Conservation (phyloP, 495 filamentous ascomycete species). For the Beverwykella pulmonaria region DNA sequence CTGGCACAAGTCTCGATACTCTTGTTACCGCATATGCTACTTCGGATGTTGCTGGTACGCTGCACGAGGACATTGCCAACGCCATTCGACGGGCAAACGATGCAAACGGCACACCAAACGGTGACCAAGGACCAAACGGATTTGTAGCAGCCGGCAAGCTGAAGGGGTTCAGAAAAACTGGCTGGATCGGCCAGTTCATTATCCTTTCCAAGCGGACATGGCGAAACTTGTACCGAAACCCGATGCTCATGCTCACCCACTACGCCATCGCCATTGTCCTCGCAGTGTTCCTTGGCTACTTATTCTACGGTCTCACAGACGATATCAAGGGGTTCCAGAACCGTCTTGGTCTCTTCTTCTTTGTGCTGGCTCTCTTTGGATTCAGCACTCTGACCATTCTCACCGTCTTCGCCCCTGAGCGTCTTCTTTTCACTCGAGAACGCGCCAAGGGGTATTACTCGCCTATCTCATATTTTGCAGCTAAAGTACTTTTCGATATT, state of each 20-base stretch:
- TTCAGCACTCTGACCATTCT: constrained; percentile 94
- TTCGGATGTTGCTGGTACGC: constrained; percentile 76
- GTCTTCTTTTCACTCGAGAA: constrained; percentile 90
- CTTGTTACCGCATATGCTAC: constrained; percentile 72
- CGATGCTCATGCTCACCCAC: constrained; percentile 97
- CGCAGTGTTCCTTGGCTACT: constrained; percentile 88
- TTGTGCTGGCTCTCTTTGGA: constrained; percentile 91
- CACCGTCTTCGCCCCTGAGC: constrained; percentile 90
- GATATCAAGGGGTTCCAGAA: constrained; percentile 99
- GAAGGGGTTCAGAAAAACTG: constrained; percentile 80
- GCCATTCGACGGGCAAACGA: constrained; percentile 61
- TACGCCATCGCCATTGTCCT: constrained; percentile 98
- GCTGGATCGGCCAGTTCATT: constrained; percentile 76
- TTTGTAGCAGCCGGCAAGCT: constrained; percentile 54
- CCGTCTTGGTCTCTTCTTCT: constrained; percentile 97
- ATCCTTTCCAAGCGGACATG: constrained; percentile 91
- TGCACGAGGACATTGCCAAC: constrained; percentile 78
- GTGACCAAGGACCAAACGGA: constrained; percentile 51
- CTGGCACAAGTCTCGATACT: constrained; percentile 76
- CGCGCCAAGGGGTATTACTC: constrained; percentile 96
- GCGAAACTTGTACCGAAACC: constrained; percentile 97
- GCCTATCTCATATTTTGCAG: constrained; percentile 94
- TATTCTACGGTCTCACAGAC: constrained; percentile 95
- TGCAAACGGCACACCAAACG: constrained; percentile 73
- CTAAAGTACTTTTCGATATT: constrained; percentile 94